Conservation (phyloP, 2,329 filamentous ascomycete species). For the Exserohilum turcica region DNA sequence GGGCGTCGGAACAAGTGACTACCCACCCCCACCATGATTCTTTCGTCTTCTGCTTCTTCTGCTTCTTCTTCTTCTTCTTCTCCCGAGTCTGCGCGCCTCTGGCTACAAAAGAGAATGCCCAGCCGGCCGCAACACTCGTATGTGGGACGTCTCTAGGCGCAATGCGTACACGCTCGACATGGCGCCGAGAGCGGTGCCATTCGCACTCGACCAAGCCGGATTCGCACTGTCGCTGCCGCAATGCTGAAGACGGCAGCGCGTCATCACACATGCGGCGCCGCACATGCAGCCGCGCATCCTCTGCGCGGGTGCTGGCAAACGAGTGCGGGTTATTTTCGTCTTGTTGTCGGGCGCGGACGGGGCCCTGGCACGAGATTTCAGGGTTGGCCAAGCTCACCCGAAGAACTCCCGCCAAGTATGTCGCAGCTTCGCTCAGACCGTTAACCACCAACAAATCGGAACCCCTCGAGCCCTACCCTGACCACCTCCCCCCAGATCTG, state of each 20-base stretch:
- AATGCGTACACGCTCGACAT: not conserved
- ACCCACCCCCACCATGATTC: too few species aligned
- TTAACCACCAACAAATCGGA: slow-evolving; percentile 24
- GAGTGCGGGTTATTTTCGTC: slow-evolving; percentile 26
- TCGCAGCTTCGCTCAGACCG: slow-evolving; percentile 31
- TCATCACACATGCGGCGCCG: not conserved
- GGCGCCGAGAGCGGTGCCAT: not conserved
- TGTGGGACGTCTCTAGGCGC: not conserved
- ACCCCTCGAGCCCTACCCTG: slow-evolving; percentile 19
- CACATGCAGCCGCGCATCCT: not conserved
- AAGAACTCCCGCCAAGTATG: slow-evolving; percentile 28
- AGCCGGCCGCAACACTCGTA: not conserved
- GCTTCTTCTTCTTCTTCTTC: too few species aligned
- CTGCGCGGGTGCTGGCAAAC: not conserved
- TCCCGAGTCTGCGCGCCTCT: too few species aligned
- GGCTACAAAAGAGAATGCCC: not conserved
- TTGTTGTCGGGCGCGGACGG: slow-evolving; percentile 23
- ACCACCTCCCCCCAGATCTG: slow-evolving; percentile 23
- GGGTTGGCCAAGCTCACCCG: slow-evolving; percentile 26
- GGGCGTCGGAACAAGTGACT: too few species aligned
- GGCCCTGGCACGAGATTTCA: slow-evolving; percentile 17
- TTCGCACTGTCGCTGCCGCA: not conserved
- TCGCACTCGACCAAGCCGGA: not conserved
- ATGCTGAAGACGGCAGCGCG: not conserved
- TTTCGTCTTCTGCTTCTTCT: too few species aligned